Percentiles rank a stretch among this genome's conserved stretches.
Conservation (phyloP, 108 stramenopile species). For the Fragilaria radians region DNA sequence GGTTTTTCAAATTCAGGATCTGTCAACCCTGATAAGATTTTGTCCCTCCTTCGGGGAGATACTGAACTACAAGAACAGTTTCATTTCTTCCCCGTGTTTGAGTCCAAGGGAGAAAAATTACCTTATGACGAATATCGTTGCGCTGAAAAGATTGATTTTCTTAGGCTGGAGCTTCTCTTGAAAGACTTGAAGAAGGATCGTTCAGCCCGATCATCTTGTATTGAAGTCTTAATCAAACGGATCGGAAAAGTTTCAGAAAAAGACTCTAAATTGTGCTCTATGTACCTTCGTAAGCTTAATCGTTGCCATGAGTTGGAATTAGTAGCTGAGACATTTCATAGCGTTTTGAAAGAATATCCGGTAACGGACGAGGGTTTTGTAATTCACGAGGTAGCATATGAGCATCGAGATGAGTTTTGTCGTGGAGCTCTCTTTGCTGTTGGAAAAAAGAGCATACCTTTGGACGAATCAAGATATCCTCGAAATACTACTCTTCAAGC, state of each 20-base stretch:
- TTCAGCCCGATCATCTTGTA: not conserved
- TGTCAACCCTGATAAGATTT: not conserved
- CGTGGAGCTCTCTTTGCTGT: not conserved
- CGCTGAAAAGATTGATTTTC: not conserved
- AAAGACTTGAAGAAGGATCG: not conserved
- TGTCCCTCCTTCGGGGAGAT: not conserved
- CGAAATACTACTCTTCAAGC: not conserved
- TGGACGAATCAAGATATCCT: not conserved
- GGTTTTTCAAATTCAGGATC: not conserved
- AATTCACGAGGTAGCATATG: not conserved
- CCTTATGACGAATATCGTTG: not conserved
- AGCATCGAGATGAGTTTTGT: not conserved
- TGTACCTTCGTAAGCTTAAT: not conserved
- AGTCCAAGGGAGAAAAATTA: not conserved
- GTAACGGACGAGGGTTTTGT: not conserved
- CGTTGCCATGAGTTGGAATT: not conserved
- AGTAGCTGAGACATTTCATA: not conserved
- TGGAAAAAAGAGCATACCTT: not conserved
- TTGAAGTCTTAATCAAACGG: not conserved
- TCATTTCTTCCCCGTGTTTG: not conserved
- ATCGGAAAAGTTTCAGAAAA: not conserved
- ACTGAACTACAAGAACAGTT: not conserved
- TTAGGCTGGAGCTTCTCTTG: not conserved
- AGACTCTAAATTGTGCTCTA: not conserved
- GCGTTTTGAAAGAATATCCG: not conserved